These are phyloP conservation scores for Cercospora beticola DNA, from an alignment of 2,329 filamentous ascomycete species.

Conservation along the genomic window DNA sequence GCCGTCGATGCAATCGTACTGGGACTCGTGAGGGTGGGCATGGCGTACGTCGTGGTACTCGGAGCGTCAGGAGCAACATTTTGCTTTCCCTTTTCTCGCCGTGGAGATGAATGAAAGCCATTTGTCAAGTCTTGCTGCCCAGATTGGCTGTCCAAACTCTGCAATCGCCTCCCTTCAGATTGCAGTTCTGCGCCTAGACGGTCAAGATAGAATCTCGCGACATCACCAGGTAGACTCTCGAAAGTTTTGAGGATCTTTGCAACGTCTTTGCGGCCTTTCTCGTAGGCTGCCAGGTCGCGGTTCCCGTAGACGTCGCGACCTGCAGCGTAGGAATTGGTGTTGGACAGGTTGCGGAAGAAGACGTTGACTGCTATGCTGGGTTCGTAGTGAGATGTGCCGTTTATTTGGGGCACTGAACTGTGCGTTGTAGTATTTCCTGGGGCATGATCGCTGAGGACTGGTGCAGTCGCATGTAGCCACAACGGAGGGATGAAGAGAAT, in stretches of 20 bases:
- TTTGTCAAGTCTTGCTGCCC: not conserved
- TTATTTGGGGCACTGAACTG: not conserved
- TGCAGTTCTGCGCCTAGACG: conserved; percentile 69
- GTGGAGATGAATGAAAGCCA: not conserved
- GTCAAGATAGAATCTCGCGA: conserved; percentile 72
- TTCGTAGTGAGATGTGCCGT: not conserved
- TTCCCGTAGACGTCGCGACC: conserved; percentile 88
- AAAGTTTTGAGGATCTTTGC: conserved; percentile 66
- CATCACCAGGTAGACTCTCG: conserved; percentile 62
- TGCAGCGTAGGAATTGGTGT: conserved; percentile 61
- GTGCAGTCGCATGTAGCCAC: conserved; percentile 77
- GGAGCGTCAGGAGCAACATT: not conserved
- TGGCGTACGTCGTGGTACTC: not conserved
- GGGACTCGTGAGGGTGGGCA: not conserved
- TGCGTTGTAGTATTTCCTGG: not conserved
- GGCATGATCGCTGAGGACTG: conserved; percentile 38
- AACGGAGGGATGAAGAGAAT: conserved; percentile 77
- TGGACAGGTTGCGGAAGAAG: conserved; percentile 69
- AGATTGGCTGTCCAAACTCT: not conserved
- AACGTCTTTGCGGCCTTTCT: conserved; percentile 73
- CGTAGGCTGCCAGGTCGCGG: conserved; percentile 78
- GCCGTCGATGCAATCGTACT: not conserved
- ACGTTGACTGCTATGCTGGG: conserved; percentile 79
- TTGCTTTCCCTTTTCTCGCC: not conserved
- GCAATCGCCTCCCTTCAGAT: conserved; percentile 28